Conservation (phyloP, 441 rosid species). For the Cnidoscolus chayamansa region DNA sequence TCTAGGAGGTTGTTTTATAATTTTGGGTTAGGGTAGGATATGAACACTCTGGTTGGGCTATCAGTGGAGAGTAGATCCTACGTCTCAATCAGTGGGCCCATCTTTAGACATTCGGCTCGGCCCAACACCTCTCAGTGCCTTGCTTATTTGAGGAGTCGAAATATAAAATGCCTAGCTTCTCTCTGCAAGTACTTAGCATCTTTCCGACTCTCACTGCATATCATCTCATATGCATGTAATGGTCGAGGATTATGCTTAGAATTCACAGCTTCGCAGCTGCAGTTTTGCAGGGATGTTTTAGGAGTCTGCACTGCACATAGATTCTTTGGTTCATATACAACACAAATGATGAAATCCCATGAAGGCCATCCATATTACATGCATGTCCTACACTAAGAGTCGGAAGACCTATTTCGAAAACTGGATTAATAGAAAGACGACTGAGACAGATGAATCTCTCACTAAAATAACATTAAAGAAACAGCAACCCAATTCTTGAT, state of each 20-base stretch:
- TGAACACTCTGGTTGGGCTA: conserved; percentile 2
- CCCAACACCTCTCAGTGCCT: background rate
- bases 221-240: no score
- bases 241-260: no score
- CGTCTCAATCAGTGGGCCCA: conserved; percentile 21
- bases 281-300: background rate
- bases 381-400: conserved; percentile 14
- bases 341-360: background rate
- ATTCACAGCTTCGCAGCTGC: background rate
- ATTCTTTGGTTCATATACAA: background rate
- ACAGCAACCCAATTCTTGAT: background rate
- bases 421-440: background rate
- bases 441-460: background rate
- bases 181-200: no score
- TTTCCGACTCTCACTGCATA: no score
- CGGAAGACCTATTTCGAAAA: background rate
- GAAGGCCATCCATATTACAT: background rate
- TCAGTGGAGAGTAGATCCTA: conserved; percentile 12
- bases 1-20: no score
- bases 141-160: no score
- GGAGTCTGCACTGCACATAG: background rate
- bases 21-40: no score
- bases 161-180: no score
- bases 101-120: background rate
- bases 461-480: background rate